Base-by-base conservation (phyloP, 495 filamentous ascomycete genomes). In the Penicillium taxi region DNA sequence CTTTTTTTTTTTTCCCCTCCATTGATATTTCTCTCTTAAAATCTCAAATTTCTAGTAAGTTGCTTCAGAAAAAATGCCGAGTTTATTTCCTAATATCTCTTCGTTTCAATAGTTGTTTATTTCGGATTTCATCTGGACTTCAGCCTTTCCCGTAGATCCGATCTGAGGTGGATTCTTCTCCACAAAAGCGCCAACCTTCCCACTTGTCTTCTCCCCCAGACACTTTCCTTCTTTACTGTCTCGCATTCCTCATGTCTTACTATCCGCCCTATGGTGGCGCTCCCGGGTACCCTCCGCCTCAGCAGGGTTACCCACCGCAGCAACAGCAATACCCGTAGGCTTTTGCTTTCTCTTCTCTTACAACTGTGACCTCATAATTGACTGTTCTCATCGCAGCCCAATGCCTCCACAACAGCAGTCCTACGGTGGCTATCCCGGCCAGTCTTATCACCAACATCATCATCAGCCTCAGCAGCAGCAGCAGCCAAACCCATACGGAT, bases 241-340 rank as follows among this genome's bases (percentile, higher is more conserved):
- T 20, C 37, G 23, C 17, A 21, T 26, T 38, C 36, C 32, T 23
- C 20, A 75, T 75, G 71, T 75, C 71, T 38, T 73, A 69, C 43
- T 75, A 73, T 41, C 69, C 67, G 21, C 63, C 67, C 22, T 67
- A 68, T 39, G 55, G 55, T 27, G 67, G 64, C 28, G 46, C 56
- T 28, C 65, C 69, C 44, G 66, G 65, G 26, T 73, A 75, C 46
- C 69, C 67, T 47, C 67, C 69, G 41, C 68, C 55, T 35, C 66
- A 71, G 43, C 60, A 44, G 20, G 28, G 41, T 28, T 53, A 50
- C 34, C 49, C 49, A 41, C 53, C 53, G 43, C 63, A 55, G 28
- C 60, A 55, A 27, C 59, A n/a, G n/a, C n/a, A 60, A 29, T 61
- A 67, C 37, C 46, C 56, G 41, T 58, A 61, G 42, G 58, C 56